These are phyloP conservation scores for Exserohilum turcica DNA, from an alignment of 2,329 filamentous ascomycete species.

Conservation along the genomic window DNA sequence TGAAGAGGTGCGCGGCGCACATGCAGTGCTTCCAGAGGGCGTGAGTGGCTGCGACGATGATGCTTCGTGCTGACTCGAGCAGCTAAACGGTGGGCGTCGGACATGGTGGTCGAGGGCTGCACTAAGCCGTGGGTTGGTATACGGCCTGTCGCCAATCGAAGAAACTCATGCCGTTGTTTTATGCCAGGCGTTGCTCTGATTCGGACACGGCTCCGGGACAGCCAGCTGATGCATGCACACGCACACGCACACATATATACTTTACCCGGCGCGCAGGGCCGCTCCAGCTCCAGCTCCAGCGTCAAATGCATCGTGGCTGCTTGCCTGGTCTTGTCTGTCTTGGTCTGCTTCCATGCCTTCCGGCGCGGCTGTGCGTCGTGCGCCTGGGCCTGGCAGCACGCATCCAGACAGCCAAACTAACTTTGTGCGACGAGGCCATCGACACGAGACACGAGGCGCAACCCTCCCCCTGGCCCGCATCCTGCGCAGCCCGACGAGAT, in stretches of 20 bases:
- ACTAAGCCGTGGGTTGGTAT: slow-evolving; percentile 26
- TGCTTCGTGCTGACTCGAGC: slow-evolving; percentile 16
- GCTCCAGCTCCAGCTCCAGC: slow-evolving; percentile 31
- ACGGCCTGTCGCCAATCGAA: slow-evolving; percentile 27
- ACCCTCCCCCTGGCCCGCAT: too few species aligned
- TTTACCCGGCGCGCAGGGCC: slow-evolving; percentile 42
- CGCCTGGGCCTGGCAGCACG: too few species aligned
- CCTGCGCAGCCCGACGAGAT: too few species aligned
- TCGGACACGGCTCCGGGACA: slow-evolving; percentile 18
- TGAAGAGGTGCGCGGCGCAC: slow-evolving; percentile 13
- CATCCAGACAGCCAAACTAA: too few species aligned
- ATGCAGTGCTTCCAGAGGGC: slow-evolving; percentile 13
- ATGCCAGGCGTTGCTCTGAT: slow-evolving; percentile 13
- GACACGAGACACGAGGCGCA: too few species aligned
- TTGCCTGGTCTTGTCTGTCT: too few species aligned
- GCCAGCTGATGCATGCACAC: slow-evolving; percentile 19
- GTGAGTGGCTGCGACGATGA: slow-evolving; percentile 20
- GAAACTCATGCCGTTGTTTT: slow-evolving; percentile 17
- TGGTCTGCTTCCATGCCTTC: too few species aligned
- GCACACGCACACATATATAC: slow-evolving; percentile 16
- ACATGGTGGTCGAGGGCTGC: slow-evolving; percentile 18
- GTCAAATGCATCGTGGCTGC: slow-evolving; percentile 19
- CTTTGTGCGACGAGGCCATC: too few species aligned
- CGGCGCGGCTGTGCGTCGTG: too few species aligned
- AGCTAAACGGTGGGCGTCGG: slow-evolving; percentile 12